Percentiles rank a stretch among this genome's conserved stretches.
These are phyloP conservation scores for Nicotiana tomentosiformis DNA, from an alignment of 257 asterid genomes.

Conservation along the genomic window DNA sequence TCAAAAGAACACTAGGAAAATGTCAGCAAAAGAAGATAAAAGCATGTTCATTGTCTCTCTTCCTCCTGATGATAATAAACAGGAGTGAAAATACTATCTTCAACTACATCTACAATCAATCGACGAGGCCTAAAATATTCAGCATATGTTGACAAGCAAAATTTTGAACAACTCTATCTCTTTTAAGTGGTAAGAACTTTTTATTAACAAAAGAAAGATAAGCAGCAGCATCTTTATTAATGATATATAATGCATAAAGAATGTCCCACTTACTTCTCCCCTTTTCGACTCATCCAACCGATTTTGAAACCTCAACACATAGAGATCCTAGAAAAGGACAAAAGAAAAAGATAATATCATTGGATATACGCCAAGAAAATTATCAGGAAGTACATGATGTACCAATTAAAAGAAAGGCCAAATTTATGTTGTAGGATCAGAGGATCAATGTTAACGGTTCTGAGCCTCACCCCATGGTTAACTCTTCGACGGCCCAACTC, in stretches of 20 bases:
- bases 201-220: not conserved
- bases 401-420: not conserved
- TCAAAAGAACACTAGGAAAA: not conserved
- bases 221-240: not conserved
- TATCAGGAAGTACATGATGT: not conserved
- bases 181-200: not conserved
- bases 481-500: constrained; percentile 83
- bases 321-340: constrained; percentile 53
- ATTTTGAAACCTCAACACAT: constrained; percentile 76
- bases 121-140: not conserved
- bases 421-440: not conserved
- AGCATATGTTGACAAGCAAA: not conserved
- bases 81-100: not conserved
- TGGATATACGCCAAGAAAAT: not conserved
- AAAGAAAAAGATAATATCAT: constrained; percentile 1
- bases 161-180: not conserved
- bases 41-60: not conserved
- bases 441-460: not conserved
- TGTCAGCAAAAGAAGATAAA: not conserved
- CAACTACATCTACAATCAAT: not conserved
- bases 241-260: constrained; percentile 3
- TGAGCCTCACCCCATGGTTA: constrained; percentile 59
- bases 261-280: constrained; percentile 77
- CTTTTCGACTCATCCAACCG: constrained; percentile 87
- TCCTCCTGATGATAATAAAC: not conserved